Base-by-base conservation (phyloP, 352 stramenopile genomes). In the Pythium utonaiense region DNA sequence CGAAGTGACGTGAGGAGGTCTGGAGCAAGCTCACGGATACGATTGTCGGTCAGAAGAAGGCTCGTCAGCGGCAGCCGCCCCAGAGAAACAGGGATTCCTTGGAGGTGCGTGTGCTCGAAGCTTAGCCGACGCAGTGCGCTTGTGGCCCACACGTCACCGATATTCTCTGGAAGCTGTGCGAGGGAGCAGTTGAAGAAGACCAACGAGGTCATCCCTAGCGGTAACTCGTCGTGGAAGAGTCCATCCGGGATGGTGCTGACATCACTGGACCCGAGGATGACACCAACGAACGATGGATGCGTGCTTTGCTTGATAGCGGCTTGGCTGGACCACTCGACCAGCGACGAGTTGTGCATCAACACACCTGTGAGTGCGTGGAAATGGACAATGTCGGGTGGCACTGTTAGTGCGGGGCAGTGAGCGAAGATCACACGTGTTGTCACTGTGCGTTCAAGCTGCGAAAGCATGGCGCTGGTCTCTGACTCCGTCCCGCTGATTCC, bases 301-400 rank as follows among this genome's bases (percentile, higher is more conserved):
- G 34, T 48, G 33, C 14, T 27, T n/a, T 34, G 22, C 22, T 53
- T 53, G 25, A 53, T 53, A 6, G 45, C n/a, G 34, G 45, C 45
- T 17, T 31, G 16, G 12, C 6, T 13, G 9, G 45, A 21, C 45
- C 45, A 57, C 22, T 57, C 30, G 6, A 57, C 28, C 34, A 57
- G 38, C 13, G 50, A 45, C 3, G 21, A 49, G 34, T 62, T 55
- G 33, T 30, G 25, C 16, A 55, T 62, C 30, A 55, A 33, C 9
- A 62, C 19, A 27, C 12, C 17, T 9, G 14, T 14, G 28, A 62
- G 40, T 22, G 24, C 1, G 4, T 16, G 12, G 17, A 60, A 42
- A 19, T 42, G 2, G 5, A 22, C 13, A 10, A 60, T 16, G 8
- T 41, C 17, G 5, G n/a, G 10, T 4, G 53, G 53, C 25, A 60